Evolutionary conservation across 1,139 yeast species (phyloP), one percentile per base, ranked within the genome.

Genomic region (Kurtzmaniella natalensis): DNA sequence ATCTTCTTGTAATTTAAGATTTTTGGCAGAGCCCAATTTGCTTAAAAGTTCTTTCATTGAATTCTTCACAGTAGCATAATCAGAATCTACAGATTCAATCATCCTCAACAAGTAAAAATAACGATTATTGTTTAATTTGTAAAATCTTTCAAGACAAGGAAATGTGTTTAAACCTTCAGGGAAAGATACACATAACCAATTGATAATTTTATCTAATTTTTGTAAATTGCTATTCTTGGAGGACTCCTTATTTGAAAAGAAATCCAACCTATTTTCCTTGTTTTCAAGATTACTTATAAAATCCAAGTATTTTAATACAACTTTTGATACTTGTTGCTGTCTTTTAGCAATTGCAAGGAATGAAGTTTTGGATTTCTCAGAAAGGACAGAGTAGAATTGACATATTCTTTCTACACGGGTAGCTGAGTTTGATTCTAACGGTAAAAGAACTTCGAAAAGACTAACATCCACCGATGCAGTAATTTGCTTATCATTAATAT

Each of bases 401-500:
- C 81, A 52, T 7, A 86, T 46, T 36, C 89, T 62, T 5, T 59
- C 53, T 0, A 80, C 79, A 37, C 95, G 62, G 18, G 41, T 47
- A 10, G 51, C 52, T 0, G 63, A 42, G 36, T 72, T 72, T 29
- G 71, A 66, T 18, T 64, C 61, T 26, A 76, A 60, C 0, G 94
- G 86, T 11, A 84, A 52, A 2, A 88, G 48, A 36, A 71, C 67
- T 37, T 80, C 86, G 46, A 80, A 72, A 6, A 87, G 48, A 1
- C 72, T 62, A 3, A 61, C 43, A 51, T 88, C 96, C 13, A 86
- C 83, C 16, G 73, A 61, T n/a, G 79, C 71, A 37, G 81, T 85
- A 34, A 87, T 80, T 14, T 67, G 66, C 36, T 62, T 70, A 47
- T 85, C 89, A 52, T 87, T 86, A 42, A 88, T 82, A 50, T 85